Conservation (phyloP, 2,329 filamentous ascomycete species). For the Lasiodiplodia citricola region DNA sequence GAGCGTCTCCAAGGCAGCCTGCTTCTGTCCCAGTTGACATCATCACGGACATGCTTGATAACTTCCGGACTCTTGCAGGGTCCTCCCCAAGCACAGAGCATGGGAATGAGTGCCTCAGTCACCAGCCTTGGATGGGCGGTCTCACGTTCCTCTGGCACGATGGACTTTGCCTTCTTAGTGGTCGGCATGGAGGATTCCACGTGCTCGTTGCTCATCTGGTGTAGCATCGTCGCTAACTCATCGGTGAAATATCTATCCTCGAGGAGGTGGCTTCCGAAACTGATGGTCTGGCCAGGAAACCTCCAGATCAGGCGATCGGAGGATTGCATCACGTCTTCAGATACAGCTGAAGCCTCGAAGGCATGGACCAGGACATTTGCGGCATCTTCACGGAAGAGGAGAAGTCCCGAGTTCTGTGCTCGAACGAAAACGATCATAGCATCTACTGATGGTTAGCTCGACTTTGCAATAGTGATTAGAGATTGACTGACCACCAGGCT, state of each 20-base stretch:
- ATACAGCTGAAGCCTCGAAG: conserved; percentile 55
- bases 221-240: conserved; percentile 40
- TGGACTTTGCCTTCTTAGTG: conserved; percentile 45
- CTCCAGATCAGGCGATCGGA: conserved; percentile 48
- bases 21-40: conserved; percentile 50
- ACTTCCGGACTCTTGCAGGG: conserved; percentile 36
- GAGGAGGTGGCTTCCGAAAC: conserved; percentile 36
- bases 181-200: conserved; percentile 12
- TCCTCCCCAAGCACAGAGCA: background rate
- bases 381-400: conserved; percentile 41
- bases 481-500: background rate
- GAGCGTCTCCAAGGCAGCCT: conserved; percentile 55
- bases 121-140: conserved; percentile 57
- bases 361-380: conserved; percentile 45
- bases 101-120: conserved; percentile 53
- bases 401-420: conserved; percentile 54
- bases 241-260: conserved; percentile 29
- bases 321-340: conserved; percentile 44
- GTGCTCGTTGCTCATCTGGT: conserved; percentile 45
- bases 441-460: background rate
- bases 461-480: background rate
- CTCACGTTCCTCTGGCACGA: conserved; percentile 53
- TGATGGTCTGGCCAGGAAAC: conserved; percentile 52
- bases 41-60: conserved; percentile 57
- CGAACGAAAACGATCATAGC: conserved; percentile 43